phyloP scores from a whole-genome alignment of 345 rosid species.

The Theobroma cacao region DNA sequence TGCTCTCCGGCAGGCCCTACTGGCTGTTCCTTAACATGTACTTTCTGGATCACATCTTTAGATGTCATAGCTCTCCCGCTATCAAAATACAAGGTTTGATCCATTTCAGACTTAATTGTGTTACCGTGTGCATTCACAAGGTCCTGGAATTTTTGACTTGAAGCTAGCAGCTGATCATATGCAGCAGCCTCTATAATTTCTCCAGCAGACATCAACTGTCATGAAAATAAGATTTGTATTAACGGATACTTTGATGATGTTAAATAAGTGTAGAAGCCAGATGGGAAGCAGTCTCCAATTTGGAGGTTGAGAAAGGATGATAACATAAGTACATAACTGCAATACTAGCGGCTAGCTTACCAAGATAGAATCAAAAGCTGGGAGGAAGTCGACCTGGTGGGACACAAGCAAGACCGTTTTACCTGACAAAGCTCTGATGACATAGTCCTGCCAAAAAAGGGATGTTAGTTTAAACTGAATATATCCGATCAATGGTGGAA shows the following conservation, averaged over 20 bases:
- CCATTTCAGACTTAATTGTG: constrained; percentile 21
- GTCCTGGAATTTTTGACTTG: constrained; percentile 39
- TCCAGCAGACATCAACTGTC: constrained; percentile 49
- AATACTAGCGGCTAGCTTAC: background rate
- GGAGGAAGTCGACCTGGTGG: constrained; percentile 18
- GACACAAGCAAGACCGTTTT: constrained; percentile 9
- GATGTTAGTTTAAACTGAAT: background rate
- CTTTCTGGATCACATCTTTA: constrained; percentile 31
- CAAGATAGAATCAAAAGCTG: constrained; percentile 3
- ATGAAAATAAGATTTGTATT: background rate
- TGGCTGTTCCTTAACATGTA: constrained; percentile 6
- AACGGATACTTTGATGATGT: background rate
- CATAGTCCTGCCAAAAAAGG: background rate
- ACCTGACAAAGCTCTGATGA: background rate
- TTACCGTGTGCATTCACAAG: constrained; percentile 49
- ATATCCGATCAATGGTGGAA: background rate
- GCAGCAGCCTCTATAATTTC: constrained; percentile 36
- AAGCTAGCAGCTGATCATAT: constrained; percentile 38
- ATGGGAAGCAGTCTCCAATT: background rate
- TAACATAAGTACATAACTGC: background rate
- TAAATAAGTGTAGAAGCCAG: background rate
- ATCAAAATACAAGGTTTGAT: background rate
- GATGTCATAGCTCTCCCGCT: background rate
- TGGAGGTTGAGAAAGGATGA: background rate
- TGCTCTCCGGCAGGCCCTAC: constrained; percentile 31